Evolutionary conservation across 2,329 filamentous ascomycete genomes (phyloP).

Genomic region (Fusarium keratoplasticum): DNA sequence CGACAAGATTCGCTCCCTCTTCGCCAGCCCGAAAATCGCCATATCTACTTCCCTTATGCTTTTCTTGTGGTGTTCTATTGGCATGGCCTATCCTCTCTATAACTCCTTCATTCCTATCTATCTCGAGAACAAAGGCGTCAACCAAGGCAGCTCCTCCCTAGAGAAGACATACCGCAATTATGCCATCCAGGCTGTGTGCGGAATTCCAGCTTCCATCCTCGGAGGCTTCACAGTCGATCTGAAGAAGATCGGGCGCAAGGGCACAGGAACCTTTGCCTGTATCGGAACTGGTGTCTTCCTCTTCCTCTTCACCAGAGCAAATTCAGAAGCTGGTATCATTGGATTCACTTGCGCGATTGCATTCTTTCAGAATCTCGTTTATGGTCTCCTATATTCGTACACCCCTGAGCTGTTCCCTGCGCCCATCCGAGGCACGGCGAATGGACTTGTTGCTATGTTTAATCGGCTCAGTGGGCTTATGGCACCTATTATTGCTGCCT

Average conservation of each 20-base stretch:
- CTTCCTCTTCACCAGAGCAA: background rate
- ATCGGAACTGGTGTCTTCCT: conserved; percentile 4
- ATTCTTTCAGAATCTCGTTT: conserved; percentile 40
- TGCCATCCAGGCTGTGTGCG: conserved; percentile 38
- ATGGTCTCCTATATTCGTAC: conserved; percentile 28
- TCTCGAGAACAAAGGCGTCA: conserved; percentile 42
- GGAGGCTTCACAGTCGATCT: conserved; percentile 37
- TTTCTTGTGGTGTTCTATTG: conserved; percentile 68
- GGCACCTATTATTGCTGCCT: conserved; percentile 57
- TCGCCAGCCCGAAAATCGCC: conserved; percentile 63
- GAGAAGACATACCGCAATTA: conserved; percentile 32
- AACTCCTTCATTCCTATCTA: conserved; percentile 58
- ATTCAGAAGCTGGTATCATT: conserved; percentile 20
- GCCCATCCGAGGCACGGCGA: conserved; percentile 64
- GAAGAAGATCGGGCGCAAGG: conserved; percentile 34
- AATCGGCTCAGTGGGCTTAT: conserved; percentile 52
- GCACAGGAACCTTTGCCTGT: conserved; percentile 32
- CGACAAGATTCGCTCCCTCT: conserved; percentile 65
- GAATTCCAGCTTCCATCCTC: conserved; percentile 33
- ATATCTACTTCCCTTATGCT: conserved; percentile 66
- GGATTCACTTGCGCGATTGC: conserved; percentile 39
- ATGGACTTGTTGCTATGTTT: conserved; percentile 56
- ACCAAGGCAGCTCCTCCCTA: background rate
- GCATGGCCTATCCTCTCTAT: conserved; percentile 68
- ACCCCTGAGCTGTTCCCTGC: conserved; percentile 59